Base-by-base conservation (phyloP, 768 basidiomycete species). In the Kwoniella sp. region DNA sequence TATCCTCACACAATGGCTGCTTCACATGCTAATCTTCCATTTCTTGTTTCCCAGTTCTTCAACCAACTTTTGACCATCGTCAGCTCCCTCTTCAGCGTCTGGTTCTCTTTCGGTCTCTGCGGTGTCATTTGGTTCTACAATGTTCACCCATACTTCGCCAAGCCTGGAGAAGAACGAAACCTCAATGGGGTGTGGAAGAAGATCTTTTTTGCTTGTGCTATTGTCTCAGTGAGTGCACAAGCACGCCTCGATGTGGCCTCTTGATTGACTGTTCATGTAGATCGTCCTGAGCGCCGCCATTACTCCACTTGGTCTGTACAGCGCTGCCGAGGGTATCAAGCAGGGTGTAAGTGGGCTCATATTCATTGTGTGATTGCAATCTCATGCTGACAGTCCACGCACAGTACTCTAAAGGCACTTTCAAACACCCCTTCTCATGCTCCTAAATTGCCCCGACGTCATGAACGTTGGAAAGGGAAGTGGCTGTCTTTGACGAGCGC, bases 61-160 rank as follows among this genome's bases (percentile, higher is more conserved):
- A 72, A 72, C 56, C 66, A 69, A 46, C 67, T 72, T 22, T 55
- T 72, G 26, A 69, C 71, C 29, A 72, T 72, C 55, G 63, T 72
- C 55, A 69, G 68, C 2, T 69, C 71, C 22, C 48, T 72, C 17
- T 69, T 70, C 68, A 70, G 64, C 17, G 67, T 67, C 17, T 72
- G 71, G 71, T 70, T 69, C 56, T 57, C 66, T 21, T 72, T 57
- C 48, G 71, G 71, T 29, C 47, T 63, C 13, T 55, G 63, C 22
- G 68, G 71, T 55, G 61, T 72, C 53, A 55, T 69, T 19, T 72
- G 71, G 71, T 64, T 68, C 62, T 64, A 65, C 33, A 55, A 62
- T 51, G 53, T 54, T 40, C 60, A 62, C 30, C 60, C 60, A 46
- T 54, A 49, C n/a, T 62, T 62, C 46, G 52, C 60, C 27, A 62